Base-by-base conservation (phyloP, 139 green algal genomes). In the Helicosporidium sp. region DNA sequence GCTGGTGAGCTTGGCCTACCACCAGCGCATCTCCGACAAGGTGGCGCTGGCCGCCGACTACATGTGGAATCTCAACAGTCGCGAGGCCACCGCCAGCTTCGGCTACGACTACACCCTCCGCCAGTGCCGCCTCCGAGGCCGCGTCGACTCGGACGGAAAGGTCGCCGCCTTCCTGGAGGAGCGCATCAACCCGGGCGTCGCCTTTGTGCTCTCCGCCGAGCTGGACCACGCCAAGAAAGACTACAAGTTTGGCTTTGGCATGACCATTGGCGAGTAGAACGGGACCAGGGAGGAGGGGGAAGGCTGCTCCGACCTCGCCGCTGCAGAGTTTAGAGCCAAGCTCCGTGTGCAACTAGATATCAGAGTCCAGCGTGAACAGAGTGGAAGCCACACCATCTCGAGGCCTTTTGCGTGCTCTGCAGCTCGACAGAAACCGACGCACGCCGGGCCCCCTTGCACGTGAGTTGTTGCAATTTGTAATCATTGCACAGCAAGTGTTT, bases 51-150 rank as follows among this genome's bases (percentile, higher is more conserved):
- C 81, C 4, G 72, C 62, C 7, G 89, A 99, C 51, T 85, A 97
- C 47, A 65, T 94, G 66, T 96, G 76, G 69, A 93, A 96, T 52
- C 75, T 72, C 54, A 82, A 82, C 46, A 60, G 57, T n/a, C 64
- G 76, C 2, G 87, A 97, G 57, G 84, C 83, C 15, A 81, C 57
- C 0, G 83, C 87, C 4, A 74, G 66, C 3, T 73, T 99, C 40
- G 89, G 89, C n/a, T 98, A 97, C 47, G 89, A 98, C 66, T 93
- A 90, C 59, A 83, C 79, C 26, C 69, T 98, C 46, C 65, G 83
- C 42, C 75, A 89, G 54, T 76, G 69, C 54, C 55, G 80, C 7
- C 64, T 93, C 51, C 55, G 79, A 16, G 76, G 80, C 28, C 68
- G 71, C 33, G 50, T 86, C 43, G 80, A 91, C 56, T 77, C 71